Evolutionary conservation across 441 rosid species (phyloP).

Genomic region (Codiaeum variegatum): DNA sequence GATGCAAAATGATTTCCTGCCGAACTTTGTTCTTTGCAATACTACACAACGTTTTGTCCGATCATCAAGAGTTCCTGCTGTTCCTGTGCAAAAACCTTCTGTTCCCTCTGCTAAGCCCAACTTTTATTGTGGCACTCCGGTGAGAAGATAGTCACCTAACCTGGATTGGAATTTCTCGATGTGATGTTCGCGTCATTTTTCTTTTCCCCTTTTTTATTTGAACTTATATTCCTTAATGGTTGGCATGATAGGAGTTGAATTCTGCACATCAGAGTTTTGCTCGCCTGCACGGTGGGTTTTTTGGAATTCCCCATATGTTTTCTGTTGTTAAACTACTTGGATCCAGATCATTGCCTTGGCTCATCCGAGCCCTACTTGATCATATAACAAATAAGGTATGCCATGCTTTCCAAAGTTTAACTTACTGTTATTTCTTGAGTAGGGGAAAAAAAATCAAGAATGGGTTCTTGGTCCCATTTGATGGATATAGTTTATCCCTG

Average conservation of each 20-base stretch:
- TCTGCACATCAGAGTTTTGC: constrained; percentile 98
- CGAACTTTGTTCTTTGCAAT: constrained; percentile 95
- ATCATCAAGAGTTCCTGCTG: constrained; percentile 66
- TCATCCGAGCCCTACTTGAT: constrained; percentile 89
- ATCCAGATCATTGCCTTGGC: constrained; percentile 97
- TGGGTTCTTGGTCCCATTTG: neutral
- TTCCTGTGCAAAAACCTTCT: constrained; percentile 91
- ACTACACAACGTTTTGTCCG: constrained; percentile 96
- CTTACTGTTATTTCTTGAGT: constrained; percentile 6
- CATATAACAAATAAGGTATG: constrained; percentile 93
- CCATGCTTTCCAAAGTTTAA: constrained; percentile 13
- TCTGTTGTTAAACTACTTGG: constrained; percentile 89
- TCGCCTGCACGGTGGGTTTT: constrained; percentile 87
- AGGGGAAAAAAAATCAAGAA: neutral
- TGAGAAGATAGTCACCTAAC: constrained; percentile 34
- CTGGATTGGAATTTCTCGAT: constrained; percentile 22
- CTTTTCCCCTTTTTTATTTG: neutral
- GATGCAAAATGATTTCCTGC: constrained; percentile 97
- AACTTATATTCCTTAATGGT: constrained; percentile 12
- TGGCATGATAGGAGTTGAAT: constrained; percentile 71
- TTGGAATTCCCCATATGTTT: constrained; percentile 87
- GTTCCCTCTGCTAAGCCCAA: constrained; percentile 87
- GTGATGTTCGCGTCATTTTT: neutral
- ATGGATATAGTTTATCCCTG: neutral
- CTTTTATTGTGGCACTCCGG: constrained; percentile 96